Percentiles rank a stretch among this genome's conserved stretches.
Conservation (phyloP, 2,329 filamentous ascomycete species). For the Phoma sp. region DNA sequence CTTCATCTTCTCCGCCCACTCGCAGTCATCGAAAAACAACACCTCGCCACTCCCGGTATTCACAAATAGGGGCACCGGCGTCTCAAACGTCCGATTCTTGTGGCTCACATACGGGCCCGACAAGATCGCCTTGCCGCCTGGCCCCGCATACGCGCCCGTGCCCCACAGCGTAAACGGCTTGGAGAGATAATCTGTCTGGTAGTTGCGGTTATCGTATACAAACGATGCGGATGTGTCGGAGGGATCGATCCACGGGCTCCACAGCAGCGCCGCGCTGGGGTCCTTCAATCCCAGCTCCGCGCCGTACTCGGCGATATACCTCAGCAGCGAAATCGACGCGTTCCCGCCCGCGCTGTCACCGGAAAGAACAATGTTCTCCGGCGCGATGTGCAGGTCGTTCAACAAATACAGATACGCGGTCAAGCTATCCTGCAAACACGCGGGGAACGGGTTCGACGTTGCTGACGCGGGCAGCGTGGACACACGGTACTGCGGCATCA, state of each 20-base stretch:
- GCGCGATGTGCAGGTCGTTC: conserved; percentile 47
- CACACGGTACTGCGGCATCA: conserved; percentile 58
- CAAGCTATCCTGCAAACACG: conserved; percentile 57
- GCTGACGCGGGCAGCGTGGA: conserved; percentile 47
- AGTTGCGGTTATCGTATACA: conserved; percentile 42
- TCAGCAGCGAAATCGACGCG: conserved; percentile 52
- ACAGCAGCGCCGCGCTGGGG: conserved; percentile 50
- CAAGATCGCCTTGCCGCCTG: conserved; percentile 19
- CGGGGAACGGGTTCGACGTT: conserved; percentile 55
- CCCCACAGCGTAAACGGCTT: conserved; percentile 53
- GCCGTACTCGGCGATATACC: conserved; percentile 55
- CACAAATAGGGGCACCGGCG: conserved; percentile 50
- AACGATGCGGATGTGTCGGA: conserved; percentile 30
- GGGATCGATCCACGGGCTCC: conserved; percentile 54
- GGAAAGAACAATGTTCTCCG: conserved; percentile 51
- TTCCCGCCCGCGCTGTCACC: conserved; percentile 61
- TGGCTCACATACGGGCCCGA: conserved; percentile 48
- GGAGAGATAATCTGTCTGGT: conserved; percentile 52
- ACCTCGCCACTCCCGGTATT: conserved; percentile 52
- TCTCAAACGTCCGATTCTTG: conserved; percentile 48
- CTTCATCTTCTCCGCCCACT: conserved; percentile 48
- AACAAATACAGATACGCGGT: conserved; percentile 56
- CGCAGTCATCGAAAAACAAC: conserved; percentile 49
- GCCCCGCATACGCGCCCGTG: conserved; percentile 39
- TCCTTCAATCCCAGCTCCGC: conserved; percentile 36